phyloP scores from a whole-genome alignment of 106 monocot species.

The Dioscorea alata region DNA sequence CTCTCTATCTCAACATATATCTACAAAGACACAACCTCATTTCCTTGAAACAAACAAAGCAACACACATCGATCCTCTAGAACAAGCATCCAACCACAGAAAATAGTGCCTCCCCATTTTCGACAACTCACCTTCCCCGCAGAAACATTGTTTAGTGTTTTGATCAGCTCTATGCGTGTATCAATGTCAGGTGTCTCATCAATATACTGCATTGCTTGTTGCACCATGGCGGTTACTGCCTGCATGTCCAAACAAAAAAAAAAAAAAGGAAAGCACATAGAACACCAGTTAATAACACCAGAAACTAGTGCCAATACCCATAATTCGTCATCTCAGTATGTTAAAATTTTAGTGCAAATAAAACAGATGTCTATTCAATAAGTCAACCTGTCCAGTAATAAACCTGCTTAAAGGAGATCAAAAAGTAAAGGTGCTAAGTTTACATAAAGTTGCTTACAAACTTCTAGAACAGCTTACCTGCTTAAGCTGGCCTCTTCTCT shows the following conservation, averaged over 20 bases:
- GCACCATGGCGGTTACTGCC: slow-evolving; percentile 99
- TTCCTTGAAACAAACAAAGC: neutral
- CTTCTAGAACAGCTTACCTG: slow-evolving; percentile 42
- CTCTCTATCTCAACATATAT: slow-evolving; percentile 99
- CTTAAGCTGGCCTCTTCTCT: slow-evolving; percentile 95
- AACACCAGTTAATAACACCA: neutral
- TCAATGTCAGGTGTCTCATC: slow-evolving; percentile 90
- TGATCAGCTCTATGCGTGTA: slow-evolving; percentile 84
- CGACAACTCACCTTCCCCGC: slow-evolving; percentile 72
- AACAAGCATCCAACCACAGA: neutral
- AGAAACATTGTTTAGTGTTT: slow-evolving; percentile 89
- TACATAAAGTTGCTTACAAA: neutral
- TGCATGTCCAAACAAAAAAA: slow-evolving; percentile 13
- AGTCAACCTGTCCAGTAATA: too few relatives aligned
- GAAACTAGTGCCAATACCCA: too few relatives aligned
- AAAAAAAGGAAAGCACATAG: neutral
- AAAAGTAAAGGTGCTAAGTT: too few relatives aligned
- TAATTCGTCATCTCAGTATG: too few relatives aligned
- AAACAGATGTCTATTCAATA: too few relatives aligned
- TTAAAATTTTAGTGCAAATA: too few relatives aligned
- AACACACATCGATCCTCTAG: neutral
- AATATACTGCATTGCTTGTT: slow-evolving; percentile 97
- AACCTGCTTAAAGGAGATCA: too few relatives aligned
- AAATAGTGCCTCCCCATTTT: neutral
- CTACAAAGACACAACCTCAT: slow-evolving; percentile 23